phyloP scores from a whole-genome alignment of 2,329 filamentous ascomycete species.

The Colletotrichum horii region DNA sequence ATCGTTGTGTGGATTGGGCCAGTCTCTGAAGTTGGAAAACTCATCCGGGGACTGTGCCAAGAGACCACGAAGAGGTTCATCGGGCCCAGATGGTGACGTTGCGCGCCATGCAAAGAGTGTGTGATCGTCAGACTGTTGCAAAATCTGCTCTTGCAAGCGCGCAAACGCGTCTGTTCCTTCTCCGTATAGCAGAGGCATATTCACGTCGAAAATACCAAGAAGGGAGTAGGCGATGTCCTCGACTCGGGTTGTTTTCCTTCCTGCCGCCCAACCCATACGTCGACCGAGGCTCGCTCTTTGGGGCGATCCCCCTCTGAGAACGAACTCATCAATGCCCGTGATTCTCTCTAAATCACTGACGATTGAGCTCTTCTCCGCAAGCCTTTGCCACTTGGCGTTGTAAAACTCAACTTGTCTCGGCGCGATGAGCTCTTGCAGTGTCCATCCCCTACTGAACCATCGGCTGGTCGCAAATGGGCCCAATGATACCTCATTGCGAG shows the following conservation, averaged over 20 bases:
- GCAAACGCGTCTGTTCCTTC: slow-evolving; percentile 27
- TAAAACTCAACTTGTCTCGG: not conserved
- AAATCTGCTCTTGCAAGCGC: slow-evolving; percentile 17
- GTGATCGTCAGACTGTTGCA: not conserved
- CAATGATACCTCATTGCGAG: slow-evolving; percentile 10
- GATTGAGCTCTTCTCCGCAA: not conserved
- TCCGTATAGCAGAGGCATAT: slow-evolving; percentile 31
- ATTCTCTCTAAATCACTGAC: not conserved
- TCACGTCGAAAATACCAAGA: slow-evolving; percentile 30
- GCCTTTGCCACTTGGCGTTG: not conserved
- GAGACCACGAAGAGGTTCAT: not conserved
- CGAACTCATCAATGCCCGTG: not conserved
- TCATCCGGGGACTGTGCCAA: not conserved
- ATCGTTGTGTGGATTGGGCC: not conserved
- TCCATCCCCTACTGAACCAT: not conserved
- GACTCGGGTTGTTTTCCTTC: slow-evolving; percentile 23
- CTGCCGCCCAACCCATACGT: slow-evolving; percentile 33
- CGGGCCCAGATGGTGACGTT: not conserved
- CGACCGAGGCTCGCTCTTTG: slow-evolving; percentile 23
- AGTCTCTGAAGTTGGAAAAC: not conserved
- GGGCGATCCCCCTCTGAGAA: not conserved
- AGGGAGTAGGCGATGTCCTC: slow-evolving; percentile 32
- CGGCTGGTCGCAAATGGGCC: not conserved
- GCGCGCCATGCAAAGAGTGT: not conserved
- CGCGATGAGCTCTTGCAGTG: not conserved